These are phyloP conservation scores for barley (Hordeum vulgare) DNA, from an alignment of 176 grass and related monocot genomes.

Conservation along the genomic window MorexV3_pseudomolecules_assembly NC_058520.1:616141314-616141813, in stretches of 20 bases:
- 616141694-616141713: not conserved
- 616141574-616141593: not conserved
- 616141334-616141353: no score
- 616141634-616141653: not conserved
- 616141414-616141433: no score
- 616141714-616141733: rapidly evolving
- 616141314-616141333: no score
- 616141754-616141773: rapidly evolving
- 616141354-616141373: no score
- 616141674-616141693: not conserved
- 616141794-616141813: not conserved
- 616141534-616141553: not conserved
- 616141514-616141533: not conserved
- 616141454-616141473: no score
- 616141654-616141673: not conserved
- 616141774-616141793: not conserved
- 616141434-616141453: no score
- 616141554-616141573: not conserved
- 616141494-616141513: not conserved
- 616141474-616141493: not conserved
- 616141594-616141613: not conserved
- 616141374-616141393: no score
- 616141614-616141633: not conserved
- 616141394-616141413: no score
- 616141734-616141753: not conserved